Percentiles rank a stretch among this genome's conserved stretches.
Evolutionary conservation across 2,329 filamentous ascomycete species (phyloP).

Genomic region (Colletotrichum sp.): DNA sequence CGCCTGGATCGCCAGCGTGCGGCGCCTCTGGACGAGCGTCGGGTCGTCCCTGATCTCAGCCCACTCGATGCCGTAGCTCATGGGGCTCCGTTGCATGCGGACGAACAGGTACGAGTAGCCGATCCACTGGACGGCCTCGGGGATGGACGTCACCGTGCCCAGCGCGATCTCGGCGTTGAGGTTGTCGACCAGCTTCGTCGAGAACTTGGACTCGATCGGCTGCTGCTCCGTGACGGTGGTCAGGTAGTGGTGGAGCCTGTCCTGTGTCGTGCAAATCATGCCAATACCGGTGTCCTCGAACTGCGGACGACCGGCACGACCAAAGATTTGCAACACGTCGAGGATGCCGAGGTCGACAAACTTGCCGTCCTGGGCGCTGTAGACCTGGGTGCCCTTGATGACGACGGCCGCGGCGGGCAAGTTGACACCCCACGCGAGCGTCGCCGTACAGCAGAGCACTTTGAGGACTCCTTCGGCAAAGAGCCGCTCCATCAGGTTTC

Average conservation of each 20-base stretch:
- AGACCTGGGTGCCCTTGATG: conserved; percentile 97
- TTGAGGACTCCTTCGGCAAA: conserved; percentile 94
- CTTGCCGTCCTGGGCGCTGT: conserved; percentile 94
- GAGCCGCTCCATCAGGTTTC: conserved; percentile 93
- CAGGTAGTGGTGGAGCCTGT: conserved; percentile 90
- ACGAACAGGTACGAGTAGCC: conserved; percentile 98
- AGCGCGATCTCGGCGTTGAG: conserved; percentile 93
- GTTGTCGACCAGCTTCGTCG: conserved; percentile 92
- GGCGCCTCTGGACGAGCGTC: conserved; percentile 81
- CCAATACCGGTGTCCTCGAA: conserved; percentile 98
- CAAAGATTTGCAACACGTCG: conserved; percentile 97
- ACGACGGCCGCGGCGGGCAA: conserved; percentile 94
- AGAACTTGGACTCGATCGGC: conserved; percentile 97
- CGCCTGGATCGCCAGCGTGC: conserved; percentile 86
- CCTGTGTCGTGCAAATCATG: conserved; percentile 96
- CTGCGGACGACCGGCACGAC: conserved; percentile 95
- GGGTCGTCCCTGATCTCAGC: conserved; percentile 88
- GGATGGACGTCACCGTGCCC: conserved; percentile 92
- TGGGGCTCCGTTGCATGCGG: conserved; percentile 90
- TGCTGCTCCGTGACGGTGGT: conserved; percentile 93
- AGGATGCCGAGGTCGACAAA: conserved; percentile 96
- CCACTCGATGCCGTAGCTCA: conserved; percentile 96
- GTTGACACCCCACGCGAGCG: conserved; percentile 98
- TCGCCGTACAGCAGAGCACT: conserved; percentile 97
- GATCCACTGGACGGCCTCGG: conserved; percentile 95